A percentile compares a stretch with the other conserved stretches of the same genome.
These are phyloP conservation scores for Cynara cardunculus DNA, from an alignment of 129 eudicot species.

Conservation along the genomic window DNA sequence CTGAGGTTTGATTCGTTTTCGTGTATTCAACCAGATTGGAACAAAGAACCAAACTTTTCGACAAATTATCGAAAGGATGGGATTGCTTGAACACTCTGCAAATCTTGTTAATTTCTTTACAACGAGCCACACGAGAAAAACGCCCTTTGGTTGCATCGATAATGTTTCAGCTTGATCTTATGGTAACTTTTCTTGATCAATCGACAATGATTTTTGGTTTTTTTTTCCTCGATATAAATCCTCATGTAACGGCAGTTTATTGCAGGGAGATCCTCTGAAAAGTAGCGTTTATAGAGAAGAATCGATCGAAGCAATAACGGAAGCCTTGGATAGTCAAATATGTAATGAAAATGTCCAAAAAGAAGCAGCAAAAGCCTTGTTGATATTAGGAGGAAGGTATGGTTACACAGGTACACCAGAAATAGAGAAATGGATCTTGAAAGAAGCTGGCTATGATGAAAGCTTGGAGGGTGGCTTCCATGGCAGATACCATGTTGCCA, in stretches of 20 bases:
- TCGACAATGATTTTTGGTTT: neutral
- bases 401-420: conserved; percentile 54
- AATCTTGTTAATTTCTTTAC: conserved; percentile 55
- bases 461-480: conserved; percentile 34
- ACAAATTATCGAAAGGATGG: conserved; percentile 52
- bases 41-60: conserved; percentile 46
- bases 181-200: conserved; percentile 39
- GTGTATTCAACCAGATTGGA: conserved; percentile 33
- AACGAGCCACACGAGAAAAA: conserved; percentile 54
- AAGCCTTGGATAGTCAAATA: conserved; percentile 44
- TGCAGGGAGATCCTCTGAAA: conserved; percentile 78
- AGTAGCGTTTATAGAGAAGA: conserved; percentile 74
- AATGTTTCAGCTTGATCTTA: conserved; percentile 71
- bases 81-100: conserved; percentile 57
- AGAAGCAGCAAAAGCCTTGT: conserved; percentile 56
- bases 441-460: conserved; percentile 54
- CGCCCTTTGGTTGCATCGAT: conserved; percentile 59
- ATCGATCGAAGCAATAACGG: conserved; percentile 55
- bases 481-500: conserved; percentile 27
- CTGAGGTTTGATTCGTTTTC: neutral
- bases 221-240: conserved; percentile 6
- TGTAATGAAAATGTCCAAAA: conserved; percentile 51
- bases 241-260: conserved; percentile 30
- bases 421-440: conserved; percentile 59
- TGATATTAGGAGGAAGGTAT: conserved; percentile 64